These are phyloP conservation scores for Pseudogymnoascus sp. DNA, from an alignment of 2,329 filamentous ascomycete genomes.

Conservation along the genomic window DNA sequence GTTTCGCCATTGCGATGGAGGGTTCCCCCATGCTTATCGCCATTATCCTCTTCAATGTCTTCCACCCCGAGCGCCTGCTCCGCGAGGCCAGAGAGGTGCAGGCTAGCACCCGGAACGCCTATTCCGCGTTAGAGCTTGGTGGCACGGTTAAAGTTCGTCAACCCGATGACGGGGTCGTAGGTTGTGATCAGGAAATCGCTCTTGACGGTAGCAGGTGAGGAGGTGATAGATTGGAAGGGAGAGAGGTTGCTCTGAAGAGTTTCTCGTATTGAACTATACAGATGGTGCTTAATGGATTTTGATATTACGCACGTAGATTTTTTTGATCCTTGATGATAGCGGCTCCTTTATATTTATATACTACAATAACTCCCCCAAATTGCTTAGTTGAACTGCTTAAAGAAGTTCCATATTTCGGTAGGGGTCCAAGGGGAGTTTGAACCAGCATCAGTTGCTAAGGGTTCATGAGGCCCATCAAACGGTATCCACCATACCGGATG, in stretches of 20 bases:
- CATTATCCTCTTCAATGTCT: conserved; percentile 29
- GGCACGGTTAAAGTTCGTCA: neutral
- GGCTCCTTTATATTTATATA: neutral
- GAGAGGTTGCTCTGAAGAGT: neutral
- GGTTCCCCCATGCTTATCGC: conserved; percentile 35
- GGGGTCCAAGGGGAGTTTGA: conserved; percentile 19
- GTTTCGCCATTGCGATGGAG: conserved; percentile 37
- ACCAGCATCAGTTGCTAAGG: conserved; percentile 20
- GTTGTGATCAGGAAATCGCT: neutral
- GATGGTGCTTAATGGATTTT: neutral
- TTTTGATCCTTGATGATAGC: neutral
- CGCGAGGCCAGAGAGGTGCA: neutral
- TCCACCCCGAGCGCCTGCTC: conserved; percentile 14
- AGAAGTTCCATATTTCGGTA: conserved; percentile 29
- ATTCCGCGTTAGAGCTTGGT: neutral
- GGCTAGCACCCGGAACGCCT: neutral
- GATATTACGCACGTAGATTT: neutral
- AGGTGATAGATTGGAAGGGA: neutral
- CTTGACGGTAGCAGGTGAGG: neutral
- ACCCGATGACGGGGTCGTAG: neutral
- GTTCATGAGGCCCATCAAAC: conserved; percentile 28
- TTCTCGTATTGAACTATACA: neutral
- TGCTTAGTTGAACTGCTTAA: conserved; percentile 12
- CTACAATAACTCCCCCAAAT: neutral
- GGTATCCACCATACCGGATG: conserved; percentile 31